Base-by-base conservation (phyloP, 179 eudicot genomes). In the Silene coronaria region DNA sequence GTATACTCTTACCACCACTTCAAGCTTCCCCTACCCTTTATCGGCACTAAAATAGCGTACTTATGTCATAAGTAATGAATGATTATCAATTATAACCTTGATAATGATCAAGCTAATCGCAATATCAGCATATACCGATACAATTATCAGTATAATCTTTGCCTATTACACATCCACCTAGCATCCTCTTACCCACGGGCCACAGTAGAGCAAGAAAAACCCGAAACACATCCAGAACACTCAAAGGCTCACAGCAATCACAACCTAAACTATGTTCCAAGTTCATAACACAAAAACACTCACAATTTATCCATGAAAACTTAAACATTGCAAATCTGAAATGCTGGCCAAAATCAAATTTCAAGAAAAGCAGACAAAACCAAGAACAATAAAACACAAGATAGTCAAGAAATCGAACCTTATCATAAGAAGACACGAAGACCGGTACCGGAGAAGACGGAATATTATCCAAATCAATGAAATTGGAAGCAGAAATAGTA, bases 331-430 rank as follows among this genome's bases (percentile, higher is more conserved):
- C 58, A 51, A 17, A 12, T 51, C 4, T 51, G 16, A 3, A 51
- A 6, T 51, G 6, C 19, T 55, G 1, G n/a, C 21, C 1, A 1
- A 30, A 1, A 34, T 34, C 38, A 34, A 16, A 51, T 2, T 60
- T 60, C 16, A 60, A 60, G 65, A 60, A 60, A 38, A 38, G 38
- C 45, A 70, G 42, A 63, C 19, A 30, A 67, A 80, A 34, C 23
- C 19, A 74, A 68, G 19, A 30, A 71, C 46, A 4, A 67, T 13
- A 45, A 10, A 14, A 6, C 28, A 2, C 6, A 11, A 67, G 63
- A 30, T 2, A 5, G 48, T 32, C 55, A 67, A 45, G 70, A 71
- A 34, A 65, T 59, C 36, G 27, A 74, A 88, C 89, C 89, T 88
- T 84, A 13, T 85, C 75, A 2, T 64, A 65, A 22, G 57, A 72